Evolutionary conservation across 1,284 basidiomycete species (phyloP).

Genomic region (Melampsora americana): DNA sequence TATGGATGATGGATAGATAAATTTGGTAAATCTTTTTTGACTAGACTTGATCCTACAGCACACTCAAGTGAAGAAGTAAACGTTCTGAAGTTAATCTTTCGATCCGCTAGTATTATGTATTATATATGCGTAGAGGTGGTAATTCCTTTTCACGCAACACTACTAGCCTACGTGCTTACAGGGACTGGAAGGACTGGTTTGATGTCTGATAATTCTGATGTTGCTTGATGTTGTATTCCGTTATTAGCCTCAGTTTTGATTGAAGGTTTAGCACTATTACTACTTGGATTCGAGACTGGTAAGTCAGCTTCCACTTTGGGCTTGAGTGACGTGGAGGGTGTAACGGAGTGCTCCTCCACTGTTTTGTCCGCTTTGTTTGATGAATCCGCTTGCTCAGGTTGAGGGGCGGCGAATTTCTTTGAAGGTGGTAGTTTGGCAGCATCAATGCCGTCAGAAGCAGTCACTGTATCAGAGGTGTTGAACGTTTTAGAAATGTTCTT

Average conservation of each 20-base stretch:
- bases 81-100: too few species aligned
- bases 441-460: neutral
- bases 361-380: neutral
- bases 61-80: too few species aligned
- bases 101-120: too few species aligned
- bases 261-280: neutral
- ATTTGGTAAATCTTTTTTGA: too few species aligned
- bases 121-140: too few species aligned
- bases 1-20: too few species aligned
- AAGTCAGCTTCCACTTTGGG: neutral
- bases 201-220: conserved; percentile 1
- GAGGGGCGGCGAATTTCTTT: conserved; percentile 13
- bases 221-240: conserved; percentile 2
- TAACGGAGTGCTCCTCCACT: neutral
- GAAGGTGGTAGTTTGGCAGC: conserved; percentile 12
- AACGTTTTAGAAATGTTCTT: conserved; percentile 43
- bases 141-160: too few species aligned
- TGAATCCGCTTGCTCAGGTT: neutral
- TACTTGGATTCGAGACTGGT: neutral
- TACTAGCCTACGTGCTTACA: neutral
- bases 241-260: conserved; percentile 3
- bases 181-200: conserved; percentile 2
- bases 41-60: too few species aligned
- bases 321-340: neutral
- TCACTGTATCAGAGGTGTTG: neutral